These are phyloP conservation scores for Apiotrichum laibachii DNA, from an alignment of 1,284 basidiomycete genomes.

Conservation along the genomic window DNA sequence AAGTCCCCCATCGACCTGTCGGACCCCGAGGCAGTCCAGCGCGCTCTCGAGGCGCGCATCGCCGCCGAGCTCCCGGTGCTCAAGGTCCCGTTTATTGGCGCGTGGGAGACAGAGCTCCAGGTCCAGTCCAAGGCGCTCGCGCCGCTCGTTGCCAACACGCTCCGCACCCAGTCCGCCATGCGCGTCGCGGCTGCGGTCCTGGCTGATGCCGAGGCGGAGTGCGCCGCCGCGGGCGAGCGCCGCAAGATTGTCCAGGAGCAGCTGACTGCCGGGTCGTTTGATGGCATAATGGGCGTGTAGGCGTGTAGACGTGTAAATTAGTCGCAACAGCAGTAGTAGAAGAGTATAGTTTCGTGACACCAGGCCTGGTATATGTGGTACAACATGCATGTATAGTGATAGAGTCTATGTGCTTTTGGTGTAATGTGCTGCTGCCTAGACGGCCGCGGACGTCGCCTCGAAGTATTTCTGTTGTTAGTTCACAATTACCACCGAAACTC, in stretches of 20 bases:
- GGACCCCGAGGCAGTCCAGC: conserved; percentile 22
- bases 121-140: conserved; percentile 26
- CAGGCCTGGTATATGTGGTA: conserved; percentile 4
- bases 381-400: conserved; percentile 16
- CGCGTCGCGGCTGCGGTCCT: conserved; percentile 35
- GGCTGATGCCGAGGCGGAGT: conserved; percentile 45
- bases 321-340: background rate
- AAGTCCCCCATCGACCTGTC: background rate
- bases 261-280: conserved; percentile 25
- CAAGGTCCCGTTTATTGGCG: conserved; percentile 28
- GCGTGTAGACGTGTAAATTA: background rate
- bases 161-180: conserved; percentile 27
- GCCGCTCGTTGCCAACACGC: conserved; percentile 20
- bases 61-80: conserved; percentile 34
- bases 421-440: background rate
- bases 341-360: background rate
- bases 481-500: background rate
- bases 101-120: conserved; percentile 39
- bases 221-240: conserved; percentile 35
- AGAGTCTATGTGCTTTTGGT: background rate
- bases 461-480: conserved; percentile 12
- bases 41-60: conserved; percentile 31
- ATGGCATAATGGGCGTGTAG: conserved; percentile 22
- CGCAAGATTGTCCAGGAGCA: conserved; percentile 33
- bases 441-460: conserved; percentile 11